A percentile compares a stretch with the other conserved stretches of the same genome.
phyloP scores from a whole-genome alignment of 2,329 filamentous ascomycete genomes.

The Hymenoscyphus repandus region DNA sequence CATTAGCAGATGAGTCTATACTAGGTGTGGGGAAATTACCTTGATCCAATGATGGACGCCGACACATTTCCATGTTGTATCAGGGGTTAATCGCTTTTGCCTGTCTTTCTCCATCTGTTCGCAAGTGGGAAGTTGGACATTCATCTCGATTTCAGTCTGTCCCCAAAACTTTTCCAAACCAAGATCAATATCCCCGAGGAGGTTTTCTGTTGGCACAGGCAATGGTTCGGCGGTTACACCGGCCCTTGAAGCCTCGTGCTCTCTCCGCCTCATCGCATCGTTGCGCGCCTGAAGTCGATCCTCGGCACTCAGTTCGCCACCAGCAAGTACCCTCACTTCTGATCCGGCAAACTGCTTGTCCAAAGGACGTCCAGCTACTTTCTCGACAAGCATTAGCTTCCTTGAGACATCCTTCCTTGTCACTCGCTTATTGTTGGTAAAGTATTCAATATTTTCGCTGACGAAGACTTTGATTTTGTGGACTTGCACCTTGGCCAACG shows the following conservation, averaged over 20 bases:
- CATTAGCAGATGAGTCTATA: not conserved
- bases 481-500: conserved; percentile 68
- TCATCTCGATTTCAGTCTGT: conserved; percentile 72
- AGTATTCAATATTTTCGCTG: conserved; percentile 69
- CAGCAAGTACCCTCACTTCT: conserved; percentile 58
- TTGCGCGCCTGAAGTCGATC: conserved; percentile 24
- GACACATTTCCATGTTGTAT: conserved; percentile 69
- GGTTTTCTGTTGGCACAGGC: conserved; percentile 44
- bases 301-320: conserved; percentile 60
- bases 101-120: conserved; percentile 61
- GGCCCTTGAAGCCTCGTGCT: conserved; percentile 48
- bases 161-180: conserved; percentile 51
- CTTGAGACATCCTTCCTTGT: conserved; percentile 61
- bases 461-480: conserved; percentile 70
- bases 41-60: conserved; percentile 77
- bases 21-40: conserved; percentile 37
- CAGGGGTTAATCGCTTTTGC: conserved; percentile 58
- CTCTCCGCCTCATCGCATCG: conserved; percentile 32
- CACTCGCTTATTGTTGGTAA: conserved; percentile 60
- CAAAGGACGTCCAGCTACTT: conserved; percentile 58
- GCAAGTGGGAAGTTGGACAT: conserved; percentile 67
- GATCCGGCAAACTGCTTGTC: conserved; percentile 62
- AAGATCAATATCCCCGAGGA: conserved; percentile 56
- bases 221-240: conserved; percentile 39
- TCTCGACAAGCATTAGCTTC: conserved; percentile 67